A percentile compares a stretch with the other conserved stretches of the same genome.
phyloP scores from a whole-genome alignment of 2,329 filamentous ascomycete genomes.

The Alternaria triticina region DNA sequence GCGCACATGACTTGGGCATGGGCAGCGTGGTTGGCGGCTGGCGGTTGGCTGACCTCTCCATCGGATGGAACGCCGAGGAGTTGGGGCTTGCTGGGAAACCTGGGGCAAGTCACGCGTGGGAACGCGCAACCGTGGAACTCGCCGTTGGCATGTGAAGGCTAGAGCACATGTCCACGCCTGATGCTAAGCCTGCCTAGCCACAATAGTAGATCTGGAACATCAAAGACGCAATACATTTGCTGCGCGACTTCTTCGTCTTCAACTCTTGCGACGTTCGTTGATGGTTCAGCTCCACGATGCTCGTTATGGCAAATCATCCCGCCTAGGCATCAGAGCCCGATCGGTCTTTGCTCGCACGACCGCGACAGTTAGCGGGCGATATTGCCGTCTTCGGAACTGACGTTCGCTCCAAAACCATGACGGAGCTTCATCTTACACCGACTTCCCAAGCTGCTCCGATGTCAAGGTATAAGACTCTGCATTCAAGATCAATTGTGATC shows the following conservation, averaged over 20 bases:
- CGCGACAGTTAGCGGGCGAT: constrained; percentile 21
- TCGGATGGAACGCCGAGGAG: constrained; percentile 12
- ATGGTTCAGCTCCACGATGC: constrained; percentile 7
- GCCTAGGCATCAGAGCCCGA: constrained; percentile 28
- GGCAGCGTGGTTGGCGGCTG: constrained; percentile 11
- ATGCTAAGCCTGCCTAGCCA: constrained; percentile 7
- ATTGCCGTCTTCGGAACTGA: constrained; percentile 23
- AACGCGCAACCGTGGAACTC: not conserved
- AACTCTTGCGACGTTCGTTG: not conserved
- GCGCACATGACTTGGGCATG: constrained; percentile 19
- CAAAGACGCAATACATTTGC: not conserved
- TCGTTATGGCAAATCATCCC: constrained; percentile 26
- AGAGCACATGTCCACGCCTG: constrained; percentile 4
- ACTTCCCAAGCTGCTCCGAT: not conserved
- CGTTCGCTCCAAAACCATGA: not conserved
- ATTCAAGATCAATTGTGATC: not conserved
- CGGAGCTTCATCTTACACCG: not conserved
- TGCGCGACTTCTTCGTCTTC: not conserved
- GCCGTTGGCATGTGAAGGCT: constrained; percentile 33
- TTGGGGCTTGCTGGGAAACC: constrained; percentile 16
- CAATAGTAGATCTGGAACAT: not conserved
- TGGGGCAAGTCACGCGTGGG: constrained; percentile 29
- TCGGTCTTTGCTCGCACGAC: constrained; percentile 33
- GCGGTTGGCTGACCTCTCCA: constrained; percentile 15
- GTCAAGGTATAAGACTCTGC: not conserved